These are phyloP conservation scores for Amoebophrya sp. DNA, from an alignment of 169 alveolate species.

Conservation along the genomic window DNA sequence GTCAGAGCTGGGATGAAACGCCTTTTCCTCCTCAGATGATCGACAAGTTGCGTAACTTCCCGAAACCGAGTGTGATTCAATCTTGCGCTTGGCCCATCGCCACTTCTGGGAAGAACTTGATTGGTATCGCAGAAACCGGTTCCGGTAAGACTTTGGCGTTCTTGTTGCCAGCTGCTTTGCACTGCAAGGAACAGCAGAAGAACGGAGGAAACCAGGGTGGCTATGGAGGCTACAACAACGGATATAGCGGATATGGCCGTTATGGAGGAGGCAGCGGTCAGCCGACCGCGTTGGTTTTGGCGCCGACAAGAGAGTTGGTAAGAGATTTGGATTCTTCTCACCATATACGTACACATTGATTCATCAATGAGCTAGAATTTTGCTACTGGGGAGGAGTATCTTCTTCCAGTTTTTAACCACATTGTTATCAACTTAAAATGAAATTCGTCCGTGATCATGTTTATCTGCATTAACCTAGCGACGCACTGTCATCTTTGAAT, in stretches of 20 bases:
- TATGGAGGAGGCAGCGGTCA: too few species aligned
- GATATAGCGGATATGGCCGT: too few species aligned
- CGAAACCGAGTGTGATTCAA: background rate
- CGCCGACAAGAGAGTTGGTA: conserved; percentile 96
- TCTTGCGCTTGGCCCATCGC: background rate
- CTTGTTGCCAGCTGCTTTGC: conserved; percentile 86
- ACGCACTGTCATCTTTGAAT: background rate
- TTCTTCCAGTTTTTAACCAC: background rate
- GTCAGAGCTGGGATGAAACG: background rate
- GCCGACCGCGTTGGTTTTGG: conserved; percentile 88
- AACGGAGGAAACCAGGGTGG: conserved; percentile 79
- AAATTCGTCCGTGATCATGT: background rate
- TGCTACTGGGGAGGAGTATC: background rate
- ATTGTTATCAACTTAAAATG: background rate
- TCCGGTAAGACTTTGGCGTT: conserved; percentile 95
- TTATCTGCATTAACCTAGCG: background rate
- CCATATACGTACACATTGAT: background rate
- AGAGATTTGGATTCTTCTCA: conserved; percentile 35
- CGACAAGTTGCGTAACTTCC: background rate
- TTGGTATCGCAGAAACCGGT: conserved; percentile 96
- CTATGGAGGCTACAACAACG: too few species aligned
- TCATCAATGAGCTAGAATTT: too few species aligned
- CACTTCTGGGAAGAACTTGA: conserved; percentile 37
- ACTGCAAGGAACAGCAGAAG: conserved; percentile 76
- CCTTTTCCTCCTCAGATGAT: background rate